phyloP scores from a whole-genome alignment of 73 alveolate species.

The Paramecium octaurelia region DNA sequence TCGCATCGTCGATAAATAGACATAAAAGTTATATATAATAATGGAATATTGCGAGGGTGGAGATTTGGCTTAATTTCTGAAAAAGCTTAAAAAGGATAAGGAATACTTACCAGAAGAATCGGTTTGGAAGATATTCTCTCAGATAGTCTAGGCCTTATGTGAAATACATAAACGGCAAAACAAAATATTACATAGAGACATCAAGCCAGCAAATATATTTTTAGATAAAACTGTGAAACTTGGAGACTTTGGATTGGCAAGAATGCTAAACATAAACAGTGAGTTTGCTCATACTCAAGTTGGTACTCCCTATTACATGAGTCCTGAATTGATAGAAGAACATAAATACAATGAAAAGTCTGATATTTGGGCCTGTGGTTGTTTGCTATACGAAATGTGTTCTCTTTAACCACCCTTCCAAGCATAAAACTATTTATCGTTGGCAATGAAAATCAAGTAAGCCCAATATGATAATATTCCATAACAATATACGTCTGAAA shows the following conservation, averaged over 20 bases:
- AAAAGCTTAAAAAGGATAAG: slow-evolving; percentile 71
- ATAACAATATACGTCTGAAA: slow-evolving; percentile 80
- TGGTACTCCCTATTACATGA: slow-evolving; percentile 98
- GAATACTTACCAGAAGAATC: slow-evolving; percentile 86
- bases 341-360: slow-evolving; percentile 92
- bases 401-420: slow-evolving; percentile 93
- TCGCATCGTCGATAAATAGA: slow-evolving; percentile 88
- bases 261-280: slow-evolving; percentile 84
- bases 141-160: slow-evolving; percentile 86
- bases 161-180: slow-evolving; percentile 85
- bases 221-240: slow-evolving; percentile 87
- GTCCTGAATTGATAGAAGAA: slow-evolving; percentile 96
- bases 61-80: slow-evolving; percentile 85
- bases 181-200: slow-evolving; percentile 89
- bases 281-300: slow-evolving; percentile 94
- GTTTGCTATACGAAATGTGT: slow-evolving; percentile 89
- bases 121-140: slow-evolving; percentile 90
- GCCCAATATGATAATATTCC: slow-evolving; percentile 84
- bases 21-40: slow-evolving; percentile 85
- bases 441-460: slow-evolving; percentile 86
- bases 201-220: slow-evolving; percentile 91
- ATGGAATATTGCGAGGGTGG: slow-evolving; percentile 98
- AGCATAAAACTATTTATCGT: slow-evolving; percentile 86
- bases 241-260: slow-evolving; percentile 94
- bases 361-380: slow-evolving; percentile 97